Base-by-base conservation (phyloP, 1,139 yeast species). In the Geotrichum carabidarum region DNA sequence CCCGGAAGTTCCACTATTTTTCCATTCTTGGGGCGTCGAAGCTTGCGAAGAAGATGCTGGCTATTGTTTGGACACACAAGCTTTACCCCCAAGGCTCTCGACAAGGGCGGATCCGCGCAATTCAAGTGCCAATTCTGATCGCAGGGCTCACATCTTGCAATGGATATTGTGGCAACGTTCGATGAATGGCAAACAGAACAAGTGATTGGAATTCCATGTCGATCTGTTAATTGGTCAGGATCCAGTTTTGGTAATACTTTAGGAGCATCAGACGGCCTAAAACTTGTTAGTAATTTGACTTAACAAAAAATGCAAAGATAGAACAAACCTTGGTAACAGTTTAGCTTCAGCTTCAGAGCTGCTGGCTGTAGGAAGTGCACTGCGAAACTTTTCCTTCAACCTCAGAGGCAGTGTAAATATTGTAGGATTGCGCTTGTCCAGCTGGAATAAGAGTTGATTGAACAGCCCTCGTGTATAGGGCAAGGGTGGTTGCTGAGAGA, bases 51-150 rank as follows among this genome's bases (percentile, higher is more conserved):
- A n/a, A 30, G 40, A 47, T 56, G 52, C 47, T 82, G 87, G 11
- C 82, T 79, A 70, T 93, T 98, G 63, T 87, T 83, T 0, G 98
- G 99, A 67, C 99, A 93, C 70, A 82, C 82, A 98, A 98, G 93
- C 65, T 87, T 87, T 43, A 79, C 77, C 1, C 95, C 94, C 43
- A 89, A 70, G 22, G 86, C 80, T 7, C 84, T 77, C 18, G 86
- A 77, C 64, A 88, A 71, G 1, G 96, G 96, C 8, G 88, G 86
- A 47, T 78, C 77, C 11, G 93, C 70, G 69, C 99, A 93, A 70
- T 93, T 98, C 48, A 91, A 71, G 69, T 93, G 99, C 95, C 96
- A 93, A 11, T 83, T 79, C 14, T 86, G 74, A 0, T 85, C 77
- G 69, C 99, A 93, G 64, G 83, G 85, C 65, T 91, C 97, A 69